Conservation (phyloP, 2,329 filamentous ascomycete genomes). For the Bipolaris zeicola region DNA sequence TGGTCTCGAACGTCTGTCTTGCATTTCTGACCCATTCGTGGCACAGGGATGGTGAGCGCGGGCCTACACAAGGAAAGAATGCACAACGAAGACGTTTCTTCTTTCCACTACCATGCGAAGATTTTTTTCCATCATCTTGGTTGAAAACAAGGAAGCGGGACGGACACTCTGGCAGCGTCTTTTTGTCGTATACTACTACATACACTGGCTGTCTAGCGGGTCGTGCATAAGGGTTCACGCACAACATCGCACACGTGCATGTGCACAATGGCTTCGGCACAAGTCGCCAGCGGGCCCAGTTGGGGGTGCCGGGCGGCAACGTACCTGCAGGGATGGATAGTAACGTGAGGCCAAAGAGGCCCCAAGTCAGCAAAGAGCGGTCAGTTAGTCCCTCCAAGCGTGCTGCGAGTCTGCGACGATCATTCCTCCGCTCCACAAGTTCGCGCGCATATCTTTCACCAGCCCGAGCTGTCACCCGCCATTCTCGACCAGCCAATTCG, state of each 20-base stretch:
- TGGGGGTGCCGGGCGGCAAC: not conserved
- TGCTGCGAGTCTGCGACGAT: slow-evolving; percentile 13
- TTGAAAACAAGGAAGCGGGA: too few relatives aligned
- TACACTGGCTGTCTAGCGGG: not conserved
- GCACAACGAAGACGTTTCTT: not conserved
- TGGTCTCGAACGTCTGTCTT: slow-evolving; percentile 13
- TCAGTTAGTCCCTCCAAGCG: slow-evolving; percentile 21
- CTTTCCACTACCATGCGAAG: not conserved
- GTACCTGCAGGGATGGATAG: slow-evolving; percentile 24
- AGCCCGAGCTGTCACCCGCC: slow-evolving; percentile 11
- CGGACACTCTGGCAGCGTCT: not conserved
- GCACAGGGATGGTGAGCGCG: slow-evolving; percentile 7
- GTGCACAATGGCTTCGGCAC: slow-evolving; percentile 12
- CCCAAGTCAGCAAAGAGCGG: slow-evolving; percentile 29
- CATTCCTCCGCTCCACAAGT: slow-evolving; percentile 33
- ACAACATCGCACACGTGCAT: slow-evolving; percentile 23
- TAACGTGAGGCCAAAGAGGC: not conserved
- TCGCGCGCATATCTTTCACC: slow-evolving; percentile 26
- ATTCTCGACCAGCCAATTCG: not conserved
- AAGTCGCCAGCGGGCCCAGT: slow-evolving; percentile 19
- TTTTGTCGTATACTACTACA: not conserved
- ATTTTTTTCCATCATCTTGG: not conserved
- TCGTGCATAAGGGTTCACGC: slow-evolving; percentile 24
- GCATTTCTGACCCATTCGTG: slow-evolving; percentile 3
- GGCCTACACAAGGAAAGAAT: slow-evolving; percentile 5